These are phyloP conservation scores for Hyaloscypha bicolor DNA, from an alignment of 495 filamentous ascomycete species.

Conservation along the genomic window DNA sequence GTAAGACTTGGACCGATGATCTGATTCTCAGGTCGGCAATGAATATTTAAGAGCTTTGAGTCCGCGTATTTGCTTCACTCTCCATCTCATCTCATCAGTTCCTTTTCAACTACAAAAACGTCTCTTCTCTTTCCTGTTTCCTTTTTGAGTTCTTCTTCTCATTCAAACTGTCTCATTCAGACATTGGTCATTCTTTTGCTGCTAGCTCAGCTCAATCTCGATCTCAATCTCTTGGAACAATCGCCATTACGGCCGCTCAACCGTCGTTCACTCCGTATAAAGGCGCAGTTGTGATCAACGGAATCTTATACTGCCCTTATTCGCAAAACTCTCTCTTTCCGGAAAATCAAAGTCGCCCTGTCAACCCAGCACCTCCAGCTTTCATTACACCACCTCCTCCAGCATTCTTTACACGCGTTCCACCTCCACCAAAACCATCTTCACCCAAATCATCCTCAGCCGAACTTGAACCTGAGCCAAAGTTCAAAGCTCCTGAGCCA, in stretches of 20 bases:
- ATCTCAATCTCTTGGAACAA: constrained; percentile 9
- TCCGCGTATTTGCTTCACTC: constrained; percentile 25
- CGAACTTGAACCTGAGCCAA: neutral
- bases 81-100: constrained; percentile 27
- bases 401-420: neutral
- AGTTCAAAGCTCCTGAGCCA: neutral
- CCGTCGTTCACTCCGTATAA: constrained; percentile 24
- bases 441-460: neutral
- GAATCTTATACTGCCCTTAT: constrained; percentile 25
- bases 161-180: constrained; percentile 33
- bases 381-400: neutral
- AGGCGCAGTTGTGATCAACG: constrained; percentile 28
- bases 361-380: neutral
- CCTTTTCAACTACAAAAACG: constrained; percentile 23
- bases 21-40: constrained; percentile 1
- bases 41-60: constrained; percentile 32
- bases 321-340: neutral
- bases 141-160: constrained; percentile 21
- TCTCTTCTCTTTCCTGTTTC: constrained; percentile 15
- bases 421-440: neutral
- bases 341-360: neutral
- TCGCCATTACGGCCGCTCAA: constrained; percentile 19
- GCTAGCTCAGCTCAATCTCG: constrained; percentile 27
- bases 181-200: constrained; percentile 31
- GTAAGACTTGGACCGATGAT: constrained; percentile 7